phyloP scores from a whole-genome alignment of 129 eudicot genomes.

The Centella asiatica region DNA sequence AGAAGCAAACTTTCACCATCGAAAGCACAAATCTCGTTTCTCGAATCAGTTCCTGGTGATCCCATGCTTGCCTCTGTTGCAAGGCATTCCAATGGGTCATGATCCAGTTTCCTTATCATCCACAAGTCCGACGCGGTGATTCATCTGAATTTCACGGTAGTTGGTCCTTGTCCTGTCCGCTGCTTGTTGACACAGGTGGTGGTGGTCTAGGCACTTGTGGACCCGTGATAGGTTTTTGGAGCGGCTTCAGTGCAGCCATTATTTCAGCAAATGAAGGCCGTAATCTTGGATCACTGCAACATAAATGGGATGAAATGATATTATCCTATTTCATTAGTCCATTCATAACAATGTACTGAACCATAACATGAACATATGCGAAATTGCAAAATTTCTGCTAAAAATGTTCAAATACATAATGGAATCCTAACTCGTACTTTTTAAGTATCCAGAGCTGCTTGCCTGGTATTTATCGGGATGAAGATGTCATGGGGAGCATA shows the following conservation, averaged over 20 bases:
- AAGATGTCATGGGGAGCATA: too few relatives aligned
- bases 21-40: too few relatives aligned
- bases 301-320: not conserved
- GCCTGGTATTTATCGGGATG: too few relatives aligned
- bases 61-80: conserved; percentile 16
- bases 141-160: not conserved
- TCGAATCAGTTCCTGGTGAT: not conserved
- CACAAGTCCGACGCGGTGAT: not conserved
- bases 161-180: conserved; percentile 14
- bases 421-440: too few relatives aligned
- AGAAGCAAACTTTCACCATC: too few relatives aligned
- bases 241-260: conserved; percentile 76
- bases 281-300: conserved; percentile 66
- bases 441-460: too few relatives aligned
- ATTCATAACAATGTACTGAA: not conserved
- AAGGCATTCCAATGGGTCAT: conserved; percentile 21
- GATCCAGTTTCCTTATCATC: not conserved
- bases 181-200: conserved; percentile 21
- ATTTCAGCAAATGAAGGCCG: conserved; percentile 92
- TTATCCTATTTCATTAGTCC: not conserved
- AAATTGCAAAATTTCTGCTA: too few relatives aligned
- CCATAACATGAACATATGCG: not conserved
- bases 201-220: conserved; percentile 36
- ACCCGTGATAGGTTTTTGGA: conserved; percentile 56
- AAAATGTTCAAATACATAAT: too few relatives aligned